Percentiles rank a stretch among this genome's conserved stretches.
Conservation (phyloP, 1,284 basidiomycete genomes). For the Inonotus obliquus region DNA sequence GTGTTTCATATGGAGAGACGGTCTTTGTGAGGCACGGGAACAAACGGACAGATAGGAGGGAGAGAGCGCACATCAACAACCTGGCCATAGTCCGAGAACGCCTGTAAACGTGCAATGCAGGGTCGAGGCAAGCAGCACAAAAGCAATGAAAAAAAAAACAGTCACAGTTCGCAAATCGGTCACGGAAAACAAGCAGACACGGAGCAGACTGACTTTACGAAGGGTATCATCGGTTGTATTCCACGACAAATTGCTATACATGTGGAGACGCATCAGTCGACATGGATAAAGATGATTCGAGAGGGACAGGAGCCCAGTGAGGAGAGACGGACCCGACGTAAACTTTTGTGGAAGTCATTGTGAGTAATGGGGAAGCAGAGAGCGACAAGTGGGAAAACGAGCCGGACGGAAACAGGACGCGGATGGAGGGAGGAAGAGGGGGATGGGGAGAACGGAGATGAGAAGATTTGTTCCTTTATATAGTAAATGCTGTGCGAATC, state of each 20-base stretch:
- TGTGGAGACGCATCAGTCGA: constrained; percentile 44
- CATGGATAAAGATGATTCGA: constrained; percentile 31
- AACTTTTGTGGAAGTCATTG: constrained; percentile 67
- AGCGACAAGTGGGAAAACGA: constrained; percentile 29
- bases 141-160: constrained; percentile 24
- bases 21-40: background rate
- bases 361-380: constrained; percentile 31
- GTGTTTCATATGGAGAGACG: background rate
- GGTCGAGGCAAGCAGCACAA: background rate
- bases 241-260: constrained; percentile 85
- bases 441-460: constrained; percentile 32
- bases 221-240: constrained; percentile 90
- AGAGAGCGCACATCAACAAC: constrained; percentile 73
- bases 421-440: constrained; percentile 31
- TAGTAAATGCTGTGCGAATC: constrained; percentile 25
- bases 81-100: constrained; percentile 62
- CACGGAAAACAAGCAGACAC: constrained; percentile 31
- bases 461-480: constrained; percentile 38
- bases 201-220: constrained; percentile 68
- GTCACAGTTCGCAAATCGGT: constrained; percentile 27
- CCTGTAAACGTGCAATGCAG: constrained; percentile 40
- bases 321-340: constrained; percentile 74
- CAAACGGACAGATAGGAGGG: constrained; percentile 24
- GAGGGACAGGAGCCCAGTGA: constrained; percentile 30
- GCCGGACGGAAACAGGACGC: constrained; percentile 25